phyloP scores from a whole-genome alignment of 2,329 filamentous ascomycete species.

The Colletotrichum incanum region DNA sequence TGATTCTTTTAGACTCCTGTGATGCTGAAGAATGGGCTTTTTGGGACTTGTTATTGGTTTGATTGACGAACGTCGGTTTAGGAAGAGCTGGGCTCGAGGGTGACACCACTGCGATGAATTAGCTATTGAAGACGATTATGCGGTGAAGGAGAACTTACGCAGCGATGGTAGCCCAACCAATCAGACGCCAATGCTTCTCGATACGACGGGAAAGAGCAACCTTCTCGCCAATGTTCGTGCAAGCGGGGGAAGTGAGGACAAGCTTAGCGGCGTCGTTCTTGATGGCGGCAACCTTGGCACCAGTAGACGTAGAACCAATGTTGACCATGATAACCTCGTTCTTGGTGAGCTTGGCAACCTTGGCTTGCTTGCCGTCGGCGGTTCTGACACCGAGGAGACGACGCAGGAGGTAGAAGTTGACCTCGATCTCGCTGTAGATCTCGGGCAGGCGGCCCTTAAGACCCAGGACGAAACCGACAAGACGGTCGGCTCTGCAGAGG shows the following conservation, averaged over 20 bases:
- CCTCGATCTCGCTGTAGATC: conserved; percentile 98
- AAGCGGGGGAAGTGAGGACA: conserved; percentile 91
- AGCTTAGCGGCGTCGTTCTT: conserved; percentile 98
- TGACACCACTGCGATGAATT: conserved; percentile 64
- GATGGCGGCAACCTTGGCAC: conserved; percentile 96
- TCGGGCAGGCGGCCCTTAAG: conserved; percentile 93
- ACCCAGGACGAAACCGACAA: conserved; percentile 97
- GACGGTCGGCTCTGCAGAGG: conserved; percentile 97
- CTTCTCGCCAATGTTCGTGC: conserved; percentile 98
- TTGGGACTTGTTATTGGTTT: conserved; percentile 33
- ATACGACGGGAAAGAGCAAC: conserved; percentile 96
- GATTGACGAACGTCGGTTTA: conserved; percentile 48
- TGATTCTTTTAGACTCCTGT: conserved; percentile 40
- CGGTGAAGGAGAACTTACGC: conserved; percentile 63
- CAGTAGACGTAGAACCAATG: conserved; percentile 97
- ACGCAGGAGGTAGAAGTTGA: conserved; percentile 98
- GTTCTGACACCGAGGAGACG: conserved; percentile 97
- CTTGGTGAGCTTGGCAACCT: conserved; percentile 98
- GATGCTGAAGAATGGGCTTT: conserved; percentile 41
- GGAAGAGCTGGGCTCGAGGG: conserved; percentile 66
- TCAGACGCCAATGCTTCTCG: conserved; percentile 98
- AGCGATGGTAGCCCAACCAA: conserved; percentile 90
- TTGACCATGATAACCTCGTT: conserved; percentile 99
- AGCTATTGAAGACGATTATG: conserved; percentile 39
- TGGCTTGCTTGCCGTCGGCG: conserved; percentile 98